Evolutionary conservation across 2,329 filamentous ascomycete species (phyloP).

Genomic region (Sporothrix pallida): DNA sequence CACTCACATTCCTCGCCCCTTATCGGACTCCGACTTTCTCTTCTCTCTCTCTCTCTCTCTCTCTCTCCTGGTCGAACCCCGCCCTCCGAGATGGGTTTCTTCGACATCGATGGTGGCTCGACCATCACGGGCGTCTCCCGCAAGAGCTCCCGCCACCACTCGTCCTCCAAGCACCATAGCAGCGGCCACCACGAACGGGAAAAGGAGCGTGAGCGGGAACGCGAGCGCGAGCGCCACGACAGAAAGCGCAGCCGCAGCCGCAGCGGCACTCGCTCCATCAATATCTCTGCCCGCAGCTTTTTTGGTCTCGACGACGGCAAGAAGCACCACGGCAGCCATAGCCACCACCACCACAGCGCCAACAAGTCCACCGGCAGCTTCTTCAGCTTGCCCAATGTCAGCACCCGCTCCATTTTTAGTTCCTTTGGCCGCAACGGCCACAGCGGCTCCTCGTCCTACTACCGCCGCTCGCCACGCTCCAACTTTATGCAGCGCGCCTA

Average conservation of each 20-base stretch:
- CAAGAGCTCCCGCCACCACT: slow-evolving; percentile 36
- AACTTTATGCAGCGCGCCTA: slow-evolving; percentile 77
- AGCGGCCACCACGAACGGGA: not conserved
- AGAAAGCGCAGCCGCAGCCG: slow-evolving; percentile 44
- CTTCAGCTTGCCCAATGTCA: slow-evolving; percentile 54
- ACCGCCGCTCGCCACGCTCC: slow-evolving; percentile 80
- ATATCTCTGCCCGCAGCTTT: slow-evolving; percentile 34
- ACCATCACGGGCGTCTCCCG: slow-evolving; percentile 41
- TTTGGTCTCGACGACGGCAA: slow-evolving; percentile 35
- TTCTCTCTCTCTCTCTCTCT: not conserved
- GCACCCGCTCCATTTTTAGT: slow-evolving; percentile 55
- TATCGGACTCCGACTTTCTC: not conserved
- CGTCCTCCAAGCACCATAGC: slow-evolving; percentile 40
- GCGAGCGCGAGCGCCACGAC: slow-evolving; percentile 37
- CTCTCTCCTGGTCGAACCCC: too few relatives aligned
- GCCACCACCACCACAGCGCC: slow-evolving; percentile 50
- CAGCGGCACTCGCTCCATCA: slow-evolving; percentile 41
- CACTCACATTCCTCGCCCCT: not conserved
- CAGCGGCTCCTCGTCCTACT: slow-evolving; percentile 58
- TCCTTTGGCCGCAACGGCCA: slow-evolving; percentile 34
- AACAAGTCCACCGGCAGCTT: slow-evolving; percentile 49
- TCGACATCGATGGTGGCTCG: slow-evolving; percentile 45
- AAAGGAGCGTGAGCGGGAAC: slow-evolving; percentile 38
- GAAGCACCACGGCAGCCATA: slow-evolving; percentile 34
- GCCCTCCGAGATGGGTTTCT: slow-evolving; percentile 43